Percentiles rank a stretch among this genome's conserved stretches.
Evolutionary conservation across 176 grass and related monocot genomes (phyloP).

Genomic region (Hordeum marinum): DNA sequence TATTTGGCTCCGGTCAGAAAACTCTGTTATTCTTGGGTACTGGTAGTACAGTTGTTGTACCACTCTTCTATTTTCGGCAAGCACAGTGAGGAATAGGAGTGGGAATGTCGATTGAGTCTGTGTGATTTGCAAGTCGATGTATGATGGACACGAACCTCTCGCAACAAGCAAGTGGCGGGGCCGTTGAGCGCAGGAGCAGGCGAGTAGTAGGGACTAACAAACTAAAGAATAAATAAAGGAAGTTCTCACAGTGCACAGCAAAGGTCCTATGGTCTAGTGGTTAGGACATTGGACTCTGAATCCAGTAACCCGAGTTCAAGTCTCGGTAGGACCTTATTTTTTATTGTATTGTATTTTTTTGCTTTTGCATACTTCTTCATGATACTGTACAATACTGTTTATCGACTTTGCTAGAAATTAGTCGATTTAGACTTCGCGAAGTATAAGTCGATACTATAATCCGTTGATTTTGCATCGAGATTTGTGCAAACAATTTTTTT

Average conservation of each 20-base stretch:
- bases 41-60: neutral
- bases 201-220: too few species aligned
- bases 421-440: too few species aligned
- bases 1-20: neutral
- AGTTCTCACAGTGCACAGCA: fast-evolving
- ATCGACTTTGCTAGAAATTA: too few species aligned
- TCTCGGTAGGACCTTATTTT: constrained; percentile 28
- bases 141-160: neutral
- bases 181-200: neutral
- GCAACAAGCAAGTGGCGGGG: too few species aligned
- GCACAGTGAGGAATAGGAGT: neutral
- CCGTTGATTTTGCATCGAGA: too few species aligned
- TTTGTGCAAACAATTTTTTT: too few species aligned
- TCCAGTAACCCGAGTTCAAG: constrained; percentile 55
- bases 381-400: too few species aligned
- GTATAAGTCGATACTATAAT: too few species aligned
- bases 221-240: too few species aligned
- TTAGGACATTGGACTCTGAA: constrained; percentile 58
- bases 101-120: neutral
- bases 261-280: constrained; percentile 49
- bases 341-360: neutral
- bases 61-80: neutral
- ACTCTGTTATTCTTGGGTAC: neutral
- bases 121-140: neutral
- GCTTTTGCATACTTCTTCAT: too few species aligned